Percentiles rank a stretch among this genome's conserved stretches.
Conservation (phyloP, 139 green algal species). For the Chlamydomonas schloesseri region DNA sequence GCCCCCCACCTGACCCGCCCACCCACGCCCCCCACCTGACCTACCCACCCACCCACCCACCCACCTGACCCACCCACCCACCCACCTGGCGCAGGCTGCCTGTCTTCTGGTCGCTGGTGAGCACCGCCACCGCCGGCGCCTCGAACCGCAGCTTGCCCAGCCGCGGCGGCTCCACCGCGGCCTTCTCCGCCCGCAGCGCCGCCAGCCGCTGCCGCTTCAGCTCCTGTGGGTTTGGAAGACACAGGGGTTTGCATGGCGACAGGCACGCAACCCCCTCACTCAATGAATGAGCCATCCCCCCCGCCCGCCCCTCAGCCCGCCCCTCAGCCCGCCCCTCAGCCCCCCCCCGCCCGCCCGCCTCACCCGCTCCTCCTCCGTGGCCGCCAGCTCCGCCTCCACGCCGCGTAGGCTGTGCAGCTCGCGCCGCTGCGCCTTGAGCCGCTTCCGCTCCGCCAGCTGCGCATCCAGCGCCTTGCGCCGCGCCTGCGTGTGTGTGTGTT, state of each 20-base stretch:
- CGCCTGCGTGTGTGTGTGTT: too few relatives aligned
- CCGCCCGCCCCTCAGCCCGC: not conserved
- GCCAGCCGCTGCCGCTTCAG: conserved; percentile 19
- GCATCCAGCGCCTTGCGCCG: conserved; percentile 50
- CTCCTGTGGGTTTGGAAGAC: not conserved
- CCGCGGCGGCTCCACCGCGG: conserved; percentile 61
- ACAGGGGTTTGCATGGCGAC: too few relatives aligned
- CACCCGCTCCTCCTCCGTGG: conserved; percentile 50
- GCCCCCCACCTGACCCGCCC: too few relatives aligned
- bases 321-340: not conserved
- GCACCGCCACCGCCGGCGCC: conserved; percentile 67
- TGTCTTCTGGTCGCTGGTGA: conserved; percentile 78
- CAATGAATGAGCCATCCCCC: too few relatives aligned
- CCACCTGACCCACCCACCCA: too few relatives aligned
- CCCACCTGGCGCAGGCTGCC: conserved; percentile 71
- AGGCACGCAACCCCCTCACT: too few relatives aligned
- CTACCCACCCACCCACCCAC: not conserved
- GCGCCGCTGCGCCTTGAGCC: conserved; percentile 68
- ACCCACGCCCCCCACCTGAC: too few relatives aligned
- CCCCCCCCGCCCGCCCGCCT: conserved; percentile 11
- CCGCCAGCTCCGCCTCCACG: conserved; percentile 49
- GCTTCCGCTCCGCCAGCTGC: conserved; percentile 34
- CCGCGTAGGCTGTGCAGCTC: conserved; percentile 60
- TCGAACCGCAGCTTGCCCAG: conserved; percentile 81
- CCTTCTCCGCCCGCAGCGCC: conserved; percentile 67